Conservation (phyloP, 2,329 filamentous ascomycete species). For the Scedosporium minutisporum region DNA sequence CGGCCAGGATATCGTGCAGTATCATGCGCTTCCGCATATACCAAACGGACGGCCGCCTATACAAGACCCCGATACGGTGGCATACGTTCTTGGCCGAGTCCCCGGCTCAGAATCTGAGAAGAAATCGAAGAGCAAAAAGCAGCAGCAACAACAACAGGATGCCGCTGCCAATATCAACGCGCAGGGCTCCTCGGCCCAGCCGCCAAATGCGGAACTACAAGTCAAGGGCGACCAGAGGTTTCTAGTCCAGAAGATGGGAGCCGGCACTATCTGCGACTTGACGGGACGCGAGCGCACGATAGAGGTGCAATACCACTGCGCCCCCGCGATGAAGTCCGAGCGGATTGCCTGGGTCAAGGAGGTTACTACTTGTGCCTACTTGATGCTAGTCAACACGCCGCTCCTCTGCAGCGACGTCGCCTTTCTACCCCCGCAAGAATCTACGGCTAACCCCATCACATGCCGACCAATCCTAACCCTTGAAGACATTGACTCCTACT, state of each 20-base stretch:
- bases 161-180: not conserved
- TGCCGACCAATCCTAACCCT: conserved; percentile 60
- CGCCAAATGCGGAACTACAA: conserved; percentile 56
- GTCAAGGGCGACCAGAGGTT: conserved; percentile 78
- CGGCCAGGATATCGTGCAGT: conserved; percentile 77
- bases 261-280: conserved; percentile 76
- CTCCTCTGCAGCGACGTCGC: conserved; percentile 80
- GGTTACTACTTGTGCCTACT: conserved; percentile 78
- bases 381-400: conserved; percentile 88
- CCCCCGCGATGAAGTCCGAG: conserved; percentile 61
- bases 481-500: conserved; percentile 19
- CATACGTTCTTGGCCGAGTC: conserved; percentile 62
- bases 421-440: conserved; percentile 72
- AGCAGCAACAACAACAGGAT: conserved; percentile 4
- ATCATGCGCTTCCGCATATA: conserved; percentile 66
- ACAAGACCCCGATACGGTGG: conserved; percentile 65
- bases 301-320: conserved; percentile 74
- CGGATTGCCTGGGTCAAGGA: conserved; percentile 91
- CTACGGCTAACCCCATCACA: conserved; percentile 64
- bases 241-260: conserved; percentile 70
- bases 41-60: conserved; percentile 63
- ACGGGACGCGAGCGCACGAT: conserved; percentile 74
- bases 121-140: conserved; percentile 7
- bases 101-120: conserved; percentile 23
- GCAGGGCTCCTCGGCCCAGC: not conserved